Evolutionary conservation across 306 rosid genomes (phyloP).

Genomic region (Medicago lupulina): DNA sequence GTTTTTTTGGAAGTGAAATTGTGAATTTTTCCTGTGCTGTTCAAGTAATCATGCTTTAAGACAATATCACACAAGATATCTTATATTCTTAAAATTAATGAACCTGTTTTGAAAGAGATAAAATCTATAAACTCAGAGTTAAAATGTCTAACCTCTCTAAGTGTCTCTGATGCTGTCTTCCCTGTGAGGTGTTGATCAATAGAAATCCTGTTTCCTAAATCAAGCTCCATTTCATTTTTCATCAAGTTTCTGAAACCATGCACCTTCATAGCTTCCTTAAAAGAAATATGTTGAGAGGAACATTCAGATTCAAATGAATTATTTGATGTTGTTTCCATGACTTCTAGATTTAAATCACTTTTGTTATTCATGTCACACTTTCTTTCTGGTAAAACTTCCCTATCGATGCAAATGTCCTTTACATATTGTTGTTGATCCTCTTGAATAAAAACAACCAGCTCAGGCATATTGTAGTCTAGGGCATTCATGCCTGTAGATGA

Average conservation of each 20-base stretch:
- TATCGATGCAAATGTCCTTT: constrained; percentile 62
- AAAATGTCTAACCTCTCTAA: constrained; percentile 55
- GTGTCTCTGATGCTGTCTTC: constrained; percentile 40
- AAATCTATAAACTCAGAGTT: background rate
- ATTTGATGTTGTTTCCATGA: constrained; percentile 39
- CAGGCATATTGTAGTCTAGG: constrained; percentile 62
- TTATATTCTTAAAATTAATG: too few species aligned
- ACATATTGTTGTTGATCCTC: constrained; percentile 61
- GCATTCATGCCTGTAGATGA: constrained; percentile 34
- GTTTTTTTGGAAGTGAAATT: too few species aligned
- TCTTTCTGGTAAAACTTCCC: constrained; percentile 26
- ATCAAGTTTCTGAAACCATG: constrained; percentile 34
- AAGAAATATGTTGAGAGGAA: constrained; percentile 25
- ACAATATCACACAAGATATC: too few species aligned
- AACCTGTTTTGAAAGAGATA: too few species aligned
- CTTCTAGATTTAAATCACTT: constrained; percentile 43
- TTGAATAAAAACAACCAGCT: constrained; percentile 76
- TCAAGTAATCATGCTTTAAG: too few species aligned
- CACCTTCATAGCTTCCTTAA: constrained; percentile 39
- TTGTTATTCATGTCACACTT: constrained; percentile 39
- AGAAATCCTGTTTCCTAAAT: constrained; percentile 34
- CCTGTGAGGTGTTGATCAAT: constrained; percentile 27
- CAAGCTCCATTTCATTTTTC: constrained; percentile 43
- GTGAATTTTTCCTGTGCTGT: too few species aligned
- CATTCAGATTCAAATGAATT: constrained; percentile 35